Base-by-base conservation (phyloP, 2,329 filamentous ascomycete genomes). In the Chaetomium sp. region DNA sequence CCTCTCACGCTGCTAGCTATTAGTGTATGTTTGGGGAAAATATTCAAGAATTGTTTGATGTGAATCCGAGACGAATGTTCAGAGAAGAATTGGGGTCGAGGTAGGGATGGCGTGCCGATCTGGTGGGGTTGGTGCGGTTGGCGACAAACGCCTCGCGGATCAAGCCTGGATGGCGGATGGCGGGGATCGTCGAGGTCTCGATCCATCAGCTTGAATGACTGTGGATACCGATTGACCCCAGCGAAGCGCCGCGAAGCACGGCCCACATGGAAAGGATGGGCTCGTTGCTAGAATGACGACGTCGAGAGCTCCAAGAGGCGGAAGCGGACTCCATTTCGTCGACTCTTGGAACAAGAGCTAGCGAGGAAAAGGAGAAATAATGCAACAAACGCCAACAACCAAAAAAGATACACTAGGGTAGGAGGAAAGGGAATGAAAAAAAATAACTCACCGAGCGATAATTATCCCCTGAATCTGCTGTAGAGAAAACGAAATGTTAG, bases 1-100 rank as follows among this genome's bases (percentile, higher is more conserved):
- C 77, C 86, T 88, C 84, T 95, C 89, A 73, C 89, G 88, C 88
- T 92, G 79, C 50, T 12, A 59, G 27, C 32, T 56, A 65, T 73
- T 61, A 73, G 71, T 62, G 64, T 61, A 45, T 64, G 55, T 56
- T 46, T 47, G 54, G 53, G 58, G 52, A 55, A 63, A 61, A 33
- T 38, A 14, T 19, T 19, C n/a, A 37, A n/a, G 32, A 32, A 32
- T 7, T 36, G 4, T 37, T 8, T 36, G 3, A 44, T 43, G 10
- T n/a, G 19, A 8, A 10, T 37, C 32, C 9, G 19, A 12, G 40
- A 27, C 19, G 19, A 27, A 27, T 27, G 19, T 27, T 27, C 2
- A 27, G 19, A 27, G 19, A 38, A 45, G 53, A 11, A 32, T 27
- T n/a, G 3, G 6, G 8, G 33, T 5, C 9, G 38, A 8, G n/a